These are phyloP conservation scores for Trifolium dubium DNA, from an alignment of 306 rosid species.

Conservation along the genomic window DNA sequence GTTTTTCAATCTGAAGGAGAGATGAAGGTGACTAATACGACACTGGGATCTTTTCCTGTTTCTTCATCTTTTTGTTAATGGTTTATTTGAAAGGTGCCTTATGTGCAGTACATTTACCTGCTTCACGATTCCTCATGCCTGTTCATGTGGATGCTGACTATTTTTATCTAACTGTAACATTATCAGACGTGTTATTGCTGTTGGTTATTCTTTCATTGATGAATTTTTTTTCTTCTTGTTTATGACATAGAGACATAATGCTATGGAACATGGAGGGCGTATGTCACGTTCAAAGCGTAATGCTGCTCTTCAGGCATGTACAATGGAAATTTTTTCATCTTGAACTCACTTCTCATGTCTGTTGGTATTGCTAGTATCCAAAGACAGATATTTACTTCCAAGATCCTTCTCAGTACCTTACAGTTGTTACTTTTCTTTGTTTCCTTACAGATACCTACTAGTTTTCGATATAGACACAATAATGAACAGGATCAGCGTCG, in stretches of 20 bases:
- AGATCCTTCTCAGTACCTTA: conserved; percentile 7
- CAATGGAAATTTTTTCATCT: conserved; percentile 7
- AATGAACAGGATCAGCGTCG: conserved; percentile 77
- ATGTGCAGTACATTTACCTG: conserved; percentile 11
- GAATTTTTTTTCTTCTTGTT: conserved; percentile 38
- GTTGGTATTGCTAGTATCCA: conserved; percentile 24
- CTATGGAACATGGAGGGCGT: conserved; percentile 91
- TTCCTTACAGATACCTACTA: conserved; percentile 80
- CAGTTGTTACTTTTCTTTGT: conserved; percentile 13
- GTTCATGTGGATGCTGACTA: conserved; percentile 30
- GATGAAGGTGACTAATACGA: conserved; percentile 79
- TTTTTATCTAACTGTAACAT: conserved; percentile 25
- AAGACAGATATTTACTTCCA: conserved; percentile 12
- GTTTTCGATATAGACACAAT: conserved; percentile 70
- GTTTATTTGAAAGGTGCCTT: conserved; percentile 3
- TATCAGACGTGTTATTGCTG: conserved; percentile 6
- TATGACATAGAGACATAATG: conserved; percentile 76
- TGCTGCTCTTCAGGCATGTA: conserved; percentile 94
- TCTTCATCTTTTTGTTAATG: neutral
- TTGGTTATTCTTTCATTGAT: conserved; percentile 33
- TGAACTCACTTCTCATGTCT: conserved; percentile 12
- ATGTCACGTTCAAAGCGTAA: conserved; percentile 95
- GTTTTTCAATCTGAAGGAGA: conserved; percentile 87
- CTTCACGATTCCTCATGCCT: conserved; percentile 19
- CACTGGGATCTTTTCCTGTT: conserved; percentile 23